These are phyloP conservation scores for Gynandropsis gynandra DNA, from an alignment of 345 rosid species.

Conservation along the genomic window DNA sequence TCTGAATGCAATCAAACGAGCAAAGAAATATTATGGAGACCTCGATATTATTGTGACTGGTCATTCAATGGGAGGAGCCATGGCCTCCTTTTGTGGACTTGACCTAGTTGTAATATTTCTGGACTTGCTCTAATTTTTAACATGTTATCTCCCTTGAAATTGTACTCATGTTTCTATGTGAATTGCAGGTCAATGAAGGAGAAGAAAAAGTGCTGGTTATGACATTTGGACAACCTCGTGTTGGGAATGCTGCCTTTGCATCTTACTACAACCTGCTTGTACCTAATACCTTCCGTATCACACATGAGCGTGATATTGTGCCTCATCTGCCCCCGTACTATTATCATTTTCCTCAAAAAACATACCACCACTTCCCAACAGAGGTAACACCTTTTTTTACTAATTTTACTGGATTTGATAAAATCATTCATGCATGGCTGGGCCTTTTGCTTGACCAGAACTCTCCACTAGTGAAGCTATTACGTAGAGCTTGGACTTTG, in stretches of 20 bases:
- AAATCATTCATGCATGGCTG: background rate
- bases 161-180: conserved; percentile 10
- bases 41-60: conserved; percentile 73
- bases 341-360: conserved; percentile 61
- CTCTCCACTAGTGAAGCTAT: too few species aligned
- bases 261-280: conserved; percentile 57
- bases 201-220: conserved; percentile 57
- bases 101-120: conserved; percentile 56
- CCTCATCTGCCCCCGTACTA: conserved; percentile 94
- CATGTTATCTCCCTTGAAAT: conserved; percentile 3
- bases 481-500: too few species aligned
- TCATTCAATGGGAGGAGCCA: conserved; percentile 97
- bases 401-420: background rate
- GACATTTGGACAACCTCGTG: conserved; percentile 96
- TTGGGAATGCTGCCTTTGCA: conserved; percentile 87
- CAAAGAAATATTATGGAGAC: conserved; percentile 52
- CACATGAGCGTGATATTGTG: conserved; percentile 75
- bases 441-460: too few species aligned
- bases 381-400: conserved; percentile 46
- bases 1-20: conserved; percentile 50
- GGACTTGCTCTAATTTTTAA: background rate
- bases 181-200: conserved; percentile 58
- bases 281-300: conserved; percentile 68
- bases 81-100: conserved; percentile 86
- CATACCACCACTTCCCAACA: conserved; percentile 92